Conservation (phyloP, 176 grass and related monocot species). For the Phoenix dactylifera region DNA sequence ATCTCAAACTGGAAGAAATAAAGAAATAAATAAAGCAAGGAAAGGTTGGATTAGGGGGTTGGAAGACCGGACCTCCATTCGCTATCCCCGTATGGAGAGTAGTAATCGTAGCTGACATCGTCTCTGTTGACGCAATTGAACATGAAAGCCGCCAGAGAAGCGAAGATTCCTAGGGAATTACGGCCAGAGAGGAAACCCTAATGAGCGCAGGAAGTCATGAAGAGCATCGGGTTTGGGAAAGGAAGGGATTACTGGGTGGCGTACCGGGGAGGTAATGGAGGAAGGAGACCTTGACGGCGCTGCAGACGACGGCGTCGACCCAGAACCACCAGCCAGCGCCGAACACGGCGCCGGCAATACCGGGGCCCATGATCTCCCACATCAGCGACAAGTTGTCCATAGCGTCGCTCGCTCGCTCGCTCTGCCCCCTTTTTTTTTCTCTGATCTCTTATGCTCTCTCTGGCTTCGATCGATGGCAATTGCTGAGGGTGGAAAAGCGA, state of each 20-base stretch:
- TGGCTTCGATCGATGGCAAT: no score
- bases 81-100: conserved; percentile 56
- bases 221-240: not conserved
- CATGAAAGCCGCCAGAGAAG: conserved; percentile 50
- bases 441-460: no score
- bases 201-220: not conserved
- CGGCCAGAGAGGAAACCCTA: not conserved
- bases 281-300: conserved; percentile 69
- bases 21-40: no score
- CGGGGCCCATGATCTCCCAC: conserved; percentile 79
- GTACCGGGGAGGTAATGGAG: conserved; percentile 93
- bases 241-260: not conserved
- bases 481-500: no score
- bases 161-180: conserved; percentile 22
- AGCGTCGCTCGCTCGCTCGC: not conserved
- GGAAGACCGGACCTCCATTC: conserved; percentile 57
- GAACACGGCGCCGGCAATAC: conserved; percentile 77
- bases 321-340: conserved; percentile 97
- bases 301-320: conserved; percentile 96
- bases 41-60: no score
- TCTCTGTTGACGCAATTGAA: conserved; percentile 72
- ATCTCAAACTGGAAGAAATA: no score
- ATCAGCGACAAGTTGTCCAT: conserved; percentile 66
- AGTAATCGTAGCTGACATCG: conserved; percentile 52
- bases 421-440: no score